A percentile compares a stretch with the other conserved stretches of the same genome.
Evolutionary conservation across 495 filamentous ascomycete genomes (phyloP).

Genomic region (Lasiosphaeris hirsuta): DNA sequence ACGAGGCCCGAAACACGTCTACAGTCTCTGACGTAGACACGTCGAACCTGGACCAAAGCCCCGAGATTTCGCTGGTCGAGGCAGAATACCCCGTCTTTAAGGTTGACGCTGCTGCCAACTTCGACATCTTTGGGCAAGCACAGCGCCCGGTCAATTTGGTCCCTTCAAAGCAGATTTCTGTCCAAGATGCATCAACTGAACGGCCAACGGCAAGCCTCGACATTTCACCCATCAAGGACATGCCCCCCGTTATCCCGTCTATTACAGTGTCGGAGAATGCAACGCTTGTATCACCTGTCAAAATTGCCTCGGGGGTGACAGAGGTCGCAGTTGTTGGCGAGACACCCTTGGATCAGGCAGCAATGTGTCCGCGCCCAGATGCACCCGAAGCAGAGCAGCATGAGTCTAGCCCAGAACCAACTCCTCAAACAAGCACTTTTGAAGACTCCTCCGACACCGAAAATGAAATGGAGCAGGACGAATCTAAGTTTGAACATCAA

Average conservation of each 20-base stretch:
- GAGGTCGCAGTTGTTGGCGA: slow-evolving; percentile 1
- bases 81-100: slow-evolving; percentile 10
- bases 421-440: not conserved
- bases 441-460: not conserved
- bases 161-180: not conserved
- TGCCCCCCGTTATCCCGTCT: no score
- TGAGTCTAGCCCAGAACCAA: not conserved
- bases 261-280: not conserved
- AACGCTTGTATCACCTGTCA: not conserved
- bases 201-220: no score
- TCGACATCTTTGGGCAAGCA: slow-evolving; percentile 30
- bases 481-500: slow-evolving; percentile 11
- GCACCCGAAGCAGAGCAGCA: not conserved
- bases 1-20: not conserved
- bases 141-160: not conserved
- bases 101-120: slow-evolving; percentile 27
- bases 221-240: no score
- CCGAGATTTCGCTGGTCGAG: not conserved
- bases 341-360: slow-evolving; percentile 17
- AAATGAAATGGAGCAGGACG: not conserved
- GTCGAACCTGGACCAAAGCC: no score
- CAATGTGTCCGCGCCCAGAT: slow-evolving; percentile 10
- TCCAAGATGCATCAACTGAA: not conserved
- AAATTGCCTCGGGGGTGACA: not conserved
- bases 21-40: not conserved